Evolutionary conservation across 108 stramenopile genomes (phyloP), one percentile per base, ranked within the genome.

Genomic region (Asterionellopsis glacialis): DNA sequence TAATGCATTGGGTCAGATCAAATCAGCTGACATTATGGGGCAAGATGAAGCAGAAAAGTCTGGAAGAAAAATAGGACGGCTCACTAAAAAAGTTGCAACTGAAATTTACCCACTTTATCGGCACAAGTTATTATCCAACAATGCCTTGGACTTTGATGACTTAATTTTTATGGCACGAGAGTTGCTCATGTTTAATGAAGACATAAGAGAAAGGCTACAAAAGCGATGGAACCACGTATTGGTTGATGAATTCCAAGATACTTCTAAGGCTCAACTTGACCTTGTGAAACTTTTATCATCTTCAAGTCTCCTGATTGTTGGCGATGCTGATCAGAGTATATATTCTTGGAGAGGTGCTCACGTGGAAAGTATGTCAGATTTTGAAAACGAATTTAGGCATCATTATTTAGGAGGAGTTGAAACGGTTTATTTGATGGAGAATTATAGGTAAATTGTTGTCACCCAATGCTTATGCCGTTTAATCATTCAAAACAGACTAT

Each of bases 101-200:
- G 49, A 82, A 63, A 57, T 93, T 9, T 90, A 84, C 45, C 41
- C 45, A 16, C 38, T 33, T 12, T 96, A 93, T 70, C 86, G 91
- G 43, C 69, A 57, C 51, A 75, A 74, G 45, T 70, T 93, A 24
- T 58, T 80, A 21, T 24, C 68, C 19, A 76, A 73, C 59, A 96
- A 96, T 66, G 81, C 84, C 24, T 55, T 94, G 15, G 95, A 96
- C 57, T 94, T 96, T 70, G 93, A 96, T 68, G 95, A 96, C 60
- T 63, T 96, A 50, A 88, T 96, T 45, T 74, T 88, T 24, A 51
- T 93, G 58, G 83, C 93, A 11, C 65, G 84, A 50, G 83, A 80
- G 61, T 63, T 94, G 15, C 69, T 96, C 28, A 41, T 65, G 50
- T 51, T 44, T 11, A 50, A 88, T 41, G 60, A 59, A 11, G 72